Percentiles rank a stretch among this genome's conserved stretches.
phyloP scores from a whole-genome alignment of 164 flowering plant species.

The Saururus chinensis region DNA sequence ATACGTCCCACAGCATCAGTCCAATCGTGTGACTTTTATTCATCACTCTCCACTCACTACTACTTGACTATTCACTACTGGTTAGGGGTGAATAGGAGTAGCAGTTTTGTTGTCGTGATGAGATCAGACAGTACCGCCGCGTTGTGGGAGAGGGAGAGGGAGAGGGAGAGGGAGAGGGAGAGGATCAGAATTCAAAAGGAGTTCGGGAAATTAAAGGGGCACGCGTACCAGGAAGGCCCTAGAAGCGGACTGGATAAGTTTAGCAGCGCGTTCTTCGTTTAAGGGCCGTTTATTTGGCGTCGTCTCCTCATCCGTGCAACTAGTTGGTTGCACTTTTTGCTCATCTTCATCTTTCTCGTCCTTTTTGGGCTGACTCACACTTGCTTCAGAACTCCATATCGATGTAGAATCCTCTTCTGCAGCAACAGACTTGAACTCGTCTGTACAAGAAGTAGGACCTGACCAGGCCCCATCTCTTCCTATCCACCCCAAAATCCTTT shows the following conservation, averaged over 20 bases:
- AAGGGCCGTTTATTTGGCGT: conserved; percentile 12
- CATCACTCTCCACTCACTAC: too few relatives aligned
- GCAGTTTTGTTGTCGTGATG: too few relatives aligned
- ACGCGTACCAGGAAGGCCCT: conserved; percentile 55
- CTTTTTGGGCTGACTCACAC: conserved; percentile 36
- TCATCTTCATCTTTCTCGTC: conserved; percentile 9
- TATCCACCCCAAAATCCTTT: conserved; percentile 24
- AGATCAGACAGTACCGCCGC: too few relatives aligned
- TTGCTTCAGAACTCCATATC: conserved; percentile 49
- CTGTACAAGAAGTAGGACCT: conserved; percentile 70
- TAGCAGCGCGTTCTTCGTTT: conserved; percentile 47
- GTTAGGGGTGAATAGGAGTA: too few relatives aligned
- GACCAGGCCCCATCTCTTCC: conserved; percentile 54
- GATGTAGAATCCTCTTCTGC: conserved; percentile 71
- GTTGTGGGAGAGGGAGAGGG: too few relatives aligned
- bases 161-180: too few relatives aligned
- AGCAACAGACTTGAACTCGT: conserved; percentile 52
- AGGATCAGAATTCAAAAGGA: too few relatives aligned
- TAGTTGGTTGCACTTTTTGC: conserved; percentile 9
- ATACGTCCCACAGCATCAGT: too few relatives aligned
- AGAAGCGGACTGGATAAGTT: conserved; percentile 59
- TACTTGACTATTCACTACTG: too few relatives aligned
- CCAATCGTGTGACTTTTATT: too few relatives aligned
- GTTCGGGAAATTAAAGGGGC: too few relatives aligned
- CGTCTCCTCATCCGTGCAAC: conserved; percentile 12